Conservation (phyloP, 495 filamentous ascomycete species). For the Lichina pygmaea region DNA sequence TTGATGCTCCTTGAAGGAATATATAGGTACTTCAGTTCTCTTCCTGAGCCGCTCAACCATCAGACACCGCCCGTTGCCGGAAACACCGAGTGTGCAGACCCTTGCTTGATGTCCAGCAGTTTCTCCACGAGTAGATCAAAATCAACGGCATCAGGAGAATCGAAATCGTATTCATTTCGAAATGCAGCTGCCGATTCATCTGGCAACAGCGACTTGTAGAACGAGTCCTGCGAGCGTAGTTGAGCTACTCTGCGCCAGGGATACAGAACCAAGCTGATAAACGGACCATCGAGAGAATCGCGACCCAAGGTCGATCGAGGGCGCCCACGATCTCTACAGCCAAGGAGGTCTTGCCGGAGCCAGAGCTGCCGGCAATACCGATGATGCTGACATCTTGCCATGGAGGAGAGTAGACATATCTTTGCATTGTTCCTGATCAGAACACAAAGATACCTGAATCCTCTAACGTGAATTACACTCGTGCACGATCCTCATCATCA, state of each 20-base stretch:
- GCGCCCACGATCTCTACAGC: constrained; percentile 74
- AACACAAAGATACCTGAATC: neutral
- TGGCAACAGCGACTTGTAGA: constrained; percentile 60
- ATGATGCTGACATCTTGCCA: constrained; percentile 91
- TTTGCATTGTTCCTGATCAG: neutral
- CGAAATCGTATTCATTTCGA: constrained; percentile 82
- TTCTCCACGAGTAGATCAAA: constrained; percentile 72
- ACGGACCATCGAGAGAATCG: constrained; percentile 80
- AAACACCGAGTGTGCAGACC: constrained; percentile 25
- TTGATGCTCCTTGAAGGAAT: constrained; percentile 84
- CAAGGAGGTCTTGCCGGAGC: constrained; percentile 90
- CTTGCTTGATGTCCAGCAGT: constrained; percentile 62
- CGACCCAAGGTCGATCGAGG: constrained; percentile 87
- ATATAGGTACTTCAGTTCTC: constrained; percentile 76
- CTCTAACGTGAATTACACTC: too few species aligned
- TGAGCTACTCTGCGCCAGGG: constrained; percentile 1
- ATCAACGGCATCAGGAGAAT: constrained; percentile 81
- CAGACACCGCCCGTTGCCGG: neutral
- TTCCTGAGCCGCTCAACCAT: constrained; percentile 25
- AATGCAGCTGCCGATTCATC: constrained; percentile 58
- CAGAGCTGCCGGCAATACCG: constrained; percentile 82
- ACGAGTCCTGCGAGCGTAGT: constrained; percentile 47
- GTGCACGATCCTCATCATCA: too few species aligned
- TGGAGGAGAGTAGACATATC: constrained; percentile 63
- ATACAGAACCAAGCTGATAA: neutral